Conservation (phyloP, 495 filamentous ascomycete species). For the Penicillium paradoxum region DNA sequence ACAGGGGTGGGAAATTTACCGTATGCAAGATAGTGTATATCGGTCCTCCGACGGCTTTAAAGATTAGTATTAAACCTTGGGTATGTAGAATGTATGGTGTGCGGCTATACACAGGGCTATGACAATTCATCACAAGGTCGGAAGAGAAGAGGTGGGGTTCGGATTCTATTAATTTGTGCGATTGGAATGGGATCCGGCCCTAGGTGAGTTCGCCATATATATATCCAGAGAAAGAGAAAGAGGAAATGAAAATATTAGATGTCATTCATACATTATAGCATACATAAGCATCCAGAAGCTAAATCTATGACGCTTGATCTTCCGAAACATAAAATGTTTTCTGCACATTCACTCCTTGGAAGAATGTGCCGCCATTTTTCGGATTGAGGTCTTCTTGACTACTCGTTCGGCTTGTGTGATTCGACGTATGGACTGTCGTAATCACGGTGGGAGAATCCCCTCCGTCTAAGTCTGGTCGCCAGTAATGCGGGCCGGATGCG, state of each 20-base stretch:
- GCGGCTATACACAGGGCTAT: too few relatives aligned
- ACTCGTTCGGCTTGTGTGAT: conserved; percentile 27
- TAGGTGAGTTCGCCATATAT: too few relatives aligned
- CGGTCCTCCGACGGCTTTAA: not conserved
- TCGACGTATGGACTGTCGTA: conserved; percentile 32
- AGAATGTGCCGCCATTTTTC: conserved; percentile 17
- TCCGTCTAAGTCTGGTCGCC: conserved; percentile 31
- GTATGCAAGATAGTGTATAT: not conserved
- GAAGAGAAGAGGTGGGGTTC: too few relatives aligned
- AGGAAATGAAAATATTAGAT: not conserved
- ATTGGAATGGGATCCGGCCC: too few relatives aligned
- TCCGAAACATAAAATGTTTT: conserved; percentile 38
- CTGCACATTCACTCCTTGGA: conserved; percentile 35
- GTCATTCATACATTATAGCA: not conserved
- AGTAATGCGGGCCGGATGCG: conserved; percentile 24
- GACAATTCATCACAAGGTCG: not conserved
- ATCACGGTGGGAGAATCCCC: conserved; percentile 24
- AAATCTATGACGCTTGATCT: conserved; percentile 7
- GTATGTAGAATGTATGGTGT: too few relatives aligned
- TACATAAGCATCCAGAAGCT: not conserved
- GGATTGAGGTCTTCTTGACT: conserved; percentile 40
- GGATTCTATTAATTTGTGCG: too few relatives aligned
- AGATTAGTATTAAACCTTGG: too few relatives aligned
- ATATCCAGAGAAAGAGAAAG: too few relatives aligned
- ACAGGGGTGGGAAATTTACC: not conserved